phyloP scores from a whole-genome alignment of 2,329 filamentous ascomycete genomes.

The Aspergillus ochraceoroseus region DNA sequence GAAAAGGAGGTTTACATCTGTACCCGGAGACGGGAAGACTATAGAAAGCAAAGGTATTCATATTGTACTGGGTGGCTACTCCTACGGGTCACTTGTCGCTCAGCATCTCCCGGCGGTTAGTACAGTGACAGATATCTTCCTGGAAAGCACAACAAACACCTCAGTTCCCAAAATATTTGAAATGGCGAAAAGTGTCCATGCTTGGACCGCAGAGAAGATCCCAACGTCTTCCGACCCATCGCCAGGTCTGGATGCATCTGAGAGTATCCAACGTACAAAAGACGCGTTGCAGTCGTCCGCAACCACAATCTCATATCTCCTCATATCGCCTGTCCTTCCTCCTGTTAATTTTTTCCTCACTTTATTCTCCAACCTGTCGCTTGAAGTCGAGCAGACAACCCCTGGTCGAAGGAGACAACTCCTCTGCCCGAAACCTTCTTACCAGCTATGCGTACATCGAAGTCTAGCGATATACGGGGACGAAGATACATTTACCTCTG shows the following conservation, averaged over 20 bases:
- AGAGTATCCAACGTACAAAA: slow-evolving; percentile 7
- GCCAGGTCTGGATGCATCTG: neutral
- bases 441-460: slow-evolving; percentile 52
- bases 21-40: neutral
- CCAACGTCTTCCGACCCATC: neutral
- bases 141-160: slow-evolving; percentile 50
- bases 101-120: slow-evolving; percentile 60
- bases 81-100: slow-evolving; percentile 81
- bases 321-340: slow-evolving; percentile 61
- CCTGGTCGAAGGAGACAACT: slow-evolving; percentile 28
- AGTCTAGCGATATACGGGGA: slow-evolving; percentile 71
- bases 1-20: slow-evolving; percentile 24
- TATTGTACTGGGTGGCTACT: slow-evolving; percentile 72
- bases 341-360: slow-evolving; percentile 58
- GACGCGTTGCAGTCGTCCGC: slow-evolving; percentile 18
- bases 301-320: slow-evolving; percentile 46
- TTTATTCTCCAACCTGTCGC: slow-evolving; percentile 50
- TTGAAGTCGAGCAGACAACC: slow-evolving; percentile 27
- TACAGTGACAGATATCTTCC: slow-evolving; percentile 58
- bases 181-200: slow-evolving; percentile 63
- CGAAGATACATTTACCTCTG: slow-evolving; percentile 66
- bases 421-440: slow-evolving; percentile 46
- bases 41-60: slow-evolving; percentile 19
- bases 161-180: slow-evolving; percentile 64
- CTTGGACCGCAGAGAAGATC: slow-evolving; percentile 54